Evolutionary conservation across 495 filamentous ascomycete genomes (phyloP), one percentile per base, ranked within the genome.

Genomic region (Hypomontagnella submonticulosa): DNA sequence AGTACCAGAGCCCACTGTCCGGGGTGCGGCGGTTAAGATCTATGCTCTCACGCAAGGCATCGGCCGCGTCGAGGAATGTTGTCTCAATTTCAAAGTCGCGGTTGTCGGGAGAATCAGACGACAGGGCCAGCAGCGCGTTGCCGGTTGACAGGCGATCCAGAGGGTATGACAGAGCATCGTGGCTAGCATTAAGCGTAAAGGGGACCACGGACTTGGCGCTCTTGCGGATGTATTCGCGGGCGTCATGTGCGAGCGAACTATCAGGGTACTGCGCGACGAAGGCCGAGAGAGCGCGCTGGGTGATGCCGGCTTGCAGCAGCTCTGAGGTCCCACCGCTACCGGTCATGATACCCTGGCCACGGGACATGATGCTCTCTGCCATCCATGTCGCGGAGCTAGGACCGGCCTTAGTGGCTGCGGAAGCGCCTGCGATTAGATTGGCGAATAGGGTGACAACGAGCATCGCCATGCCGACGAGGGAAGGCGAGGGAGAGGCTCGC

Each of bases 1-100:
- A 81, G 43, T 80, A 82, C 80, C 80, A 83, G 4, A 79, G 67
- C 5, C 80, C 80, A 30, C 73, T 74, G 65, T 64, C 60, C 16
- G 65, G n/a, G 57, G 79, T 83, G 8, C 72, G 68, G 5, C 69
- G 75, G 58, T 81, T 77, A 4, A 79, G 61, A 27, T 76, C 61
- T 49, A 81, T 76, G 13, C 79, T 80, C 3, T 64, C 13, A 16
- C 72, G 71, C 46, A 83, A 64, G 0, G 77, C 71, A 43, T 71
- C 69, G 4, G 75, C 74, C 1, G 72, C 63, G 8, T 57, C 16
- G 41, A 66, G 73, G 60, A 71, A 70, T 11, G 71, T 37, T 9
- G 76, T 13, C 0, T 69, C 69, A 4, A 43, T 58, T 16, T 70
- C 70, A 36, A 59, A 49, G n/a, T 63, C 66, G 9, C 51, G 59